phyloP scores from a whole-genome alignment of 2,329 filamentous ascomycete species.

The Elsinoe arachidis region DNA sequence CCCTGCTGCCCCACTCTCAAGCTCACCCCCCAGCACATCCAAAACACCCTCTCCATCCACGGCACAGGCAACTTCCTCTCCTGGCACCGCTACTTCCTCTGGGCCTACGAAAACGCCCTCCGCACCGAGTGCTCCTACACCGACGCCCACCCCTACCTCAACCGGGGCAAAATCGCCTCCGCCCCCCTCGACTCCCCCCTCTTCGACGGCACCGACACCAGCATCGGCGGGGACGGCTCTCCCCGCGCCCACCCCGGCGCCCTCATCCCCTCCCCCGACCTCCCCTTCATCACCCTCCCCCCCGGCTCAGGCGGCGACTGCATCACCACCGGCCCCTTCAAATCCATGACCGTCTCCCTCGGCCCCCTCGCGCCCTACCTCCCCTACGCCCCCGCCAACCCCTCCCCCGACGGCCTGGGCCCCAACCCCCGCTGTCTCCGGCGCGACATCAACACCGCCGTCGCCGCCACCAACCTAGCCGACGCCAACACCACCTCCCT shows the following conservation, averaged over 20 bases:
- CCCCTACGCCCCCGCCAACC: slow-evolving; percentile 23
- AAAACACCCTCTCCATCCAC: slow-evolving; percentile 22
- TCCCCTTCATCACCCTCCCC: slow-evolving; percentile 28
- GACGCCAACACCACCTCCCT: slow-evolving; percentile 18
- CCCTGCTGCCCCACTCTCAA: neutral
- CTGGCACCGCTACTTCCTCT: slow-evolving; percentile 37
- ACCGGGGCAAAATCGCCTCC: slow-evolving; percentile 42
- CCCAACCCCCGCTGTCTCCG: slow-evolving; percentile 30
- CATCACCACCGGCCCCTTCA: slow-evolving; percentile 43
- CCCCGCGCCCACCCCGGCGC: slow-evolving; percentile 34
- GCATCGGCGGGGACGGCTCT: slow-evolving; percentile 27
- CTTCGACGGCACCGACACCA: slow-evolving; percentile 48
- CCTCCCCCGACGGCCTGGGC: slow-evolving; percentile 24
- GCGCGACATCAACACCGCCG: slow-evolving; percentile 28
- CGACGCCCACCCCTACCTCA: slow-evolving; percentile 41
- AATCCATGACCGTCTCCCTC: slow-evolving; percentile 36
- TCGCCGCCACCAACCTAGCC: slow-evolving; percentile 12
- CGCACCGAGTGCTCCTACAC: slow-evolving; percentile 35
- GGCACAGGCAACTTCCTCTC: slow-evolving; percentile 19
- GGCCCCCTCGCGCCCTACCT: slow-evolving; percentile 40
- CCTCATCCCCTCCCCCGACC: slow-evolving; percentile 14
- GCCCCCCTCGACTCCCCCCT: slow-evolving; percentile 41
- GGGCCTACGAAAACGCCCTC: slow-evolving; percentile 35
- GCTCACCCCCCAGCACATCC: slow-evolving; percentile 17
- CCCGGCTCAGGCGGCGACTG: slow-evolving; percentile 47